Conservation (phyloP, 2,329 filamentous ascomycete species). For the Aspergillus flavus region DNA sequence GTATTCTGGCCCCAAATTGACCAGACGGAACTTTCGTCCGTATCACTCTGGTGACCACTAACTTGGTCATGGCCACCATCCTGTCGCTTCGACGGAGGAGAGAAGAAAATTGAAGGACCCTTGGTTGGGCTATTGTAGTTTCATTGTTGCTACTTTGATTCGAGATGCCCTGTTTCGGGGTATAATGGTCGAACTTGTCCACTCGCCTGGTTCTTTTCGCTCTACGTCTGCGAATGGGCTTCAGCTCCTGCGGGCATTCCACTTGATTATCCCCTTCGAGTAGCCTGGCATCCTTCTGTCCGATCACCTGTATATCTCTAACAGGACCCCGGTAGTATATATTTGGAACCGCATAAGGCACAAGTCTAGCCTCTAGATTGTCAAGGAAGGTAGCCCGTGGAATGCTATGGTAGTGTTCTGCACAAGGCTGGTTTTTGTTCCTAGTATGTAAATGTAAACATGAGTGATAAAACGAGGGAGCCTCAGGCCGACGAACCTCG, state of each 20-base stretch:
- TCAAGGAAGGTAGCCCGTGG: neutral
- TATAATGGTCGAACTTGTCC: neutral
- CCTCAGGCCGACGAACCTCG: neutral
- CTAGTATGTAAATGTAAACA: neutral
- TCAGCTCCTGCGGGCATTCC: neutral
- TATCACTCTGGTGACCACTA: neutral
- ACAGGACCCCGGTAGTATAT: neutral
- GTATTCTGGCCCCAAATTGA: neutral
- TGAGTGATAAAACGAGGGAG: neutral
- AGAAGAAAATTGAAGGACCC: neutral
- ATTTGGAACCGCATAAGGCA: neutral
- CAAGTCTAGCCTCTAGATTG: neutral
- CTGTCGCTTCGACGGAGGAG: neutral
- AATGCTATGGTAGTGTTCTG: neutral
- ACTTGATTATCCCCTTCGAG: neutral
- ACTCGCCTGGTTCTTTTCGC: neutral
- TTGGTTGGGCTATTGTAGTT: neutral
- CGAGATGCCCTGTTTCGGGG: neutral
- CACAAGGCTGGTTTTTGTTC: neutral
- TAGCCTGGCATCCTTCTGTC: neutral
- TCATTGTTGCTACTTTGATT: neutral
- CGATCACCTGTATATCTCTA: neutral
- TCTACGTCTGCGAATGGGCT: neutral
- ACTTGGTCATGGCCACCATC: neutral
- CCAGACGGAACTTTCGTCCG: neutral